A percentile compares a stretch with the other conserved stretches of the same genome.
Evolutionary conservation across 1,139 yeast genomes (phyloP).

Genomic region (Hyphopichia buzzinii): DNA sequence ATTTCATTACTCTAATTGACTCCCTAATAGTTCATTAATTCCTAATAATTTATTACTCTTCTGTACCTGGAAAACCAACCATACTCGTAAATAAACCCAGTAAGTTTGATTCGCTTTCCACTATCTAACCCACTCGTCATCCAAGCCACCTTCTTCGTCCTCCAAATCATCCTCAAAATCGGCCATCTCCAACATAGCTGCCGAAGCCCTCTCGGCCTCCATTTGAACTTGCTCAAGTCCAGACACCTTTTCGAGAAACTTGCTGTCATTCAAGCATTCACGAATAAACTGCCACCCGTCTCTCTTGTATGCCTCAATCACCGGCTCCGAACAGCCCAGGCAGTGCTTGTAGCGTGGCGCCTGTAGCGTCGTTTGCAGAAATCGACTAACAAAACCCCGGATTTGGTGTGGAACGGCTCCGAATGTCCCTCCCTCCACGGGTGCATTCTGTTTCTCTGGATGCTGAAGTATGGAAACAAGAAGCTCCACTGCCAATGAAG

Average conservation of each 20-base stretch:
- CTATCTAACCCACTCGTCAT: conserved; percentile 16
- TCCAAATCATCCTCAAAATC: conserved; percentile 34
- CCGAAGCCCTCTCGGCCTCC: conserved; percentile 64
- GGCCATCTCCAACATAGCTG: conserved; percentile 32
- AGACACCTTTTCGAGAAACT: conserved; percentile 69
- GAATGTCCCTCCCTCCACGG: conserved; percentile 34
- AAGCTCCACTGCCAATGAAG: conserved; percentile 84
- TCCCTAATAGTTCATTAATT: too few relatives aligned
- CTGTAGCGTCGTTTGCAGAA: conserved; percentile 58
- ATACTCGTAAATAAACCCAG: too few relatives aligned
- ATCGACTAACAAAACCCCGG: conserved; percentile 74
- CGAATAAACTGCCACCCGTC: conserved; percentile 81
- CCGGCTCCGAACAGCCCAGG: conserved; percentile 75
- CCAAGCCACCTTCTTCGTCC: conserved; percentile 6
- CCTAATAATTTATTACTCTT: too few relatives aligned
- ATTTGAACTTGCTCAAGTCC: conserved; percentile 74
- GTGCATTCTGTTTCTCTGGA: conserved; percentile 48
- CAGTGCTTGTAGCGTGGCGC: conserved; percentile 77
- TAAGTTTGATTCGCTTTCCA: too few relatives aligned
- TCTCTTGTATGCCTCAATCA: conserved; percentile 47
- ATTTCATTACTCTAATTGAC: too few relatives aligned
- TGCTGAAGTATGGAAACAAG: conserved; percentile 75
- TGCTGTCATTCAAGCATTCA: conserved; percentile 61
- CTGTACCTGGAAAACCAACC: too few relatives aligned
- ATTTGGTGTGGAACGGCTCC: conserved; percentile 88